Conservation (phyloP, 768 basidiomycete species). For the Boletus subparvulus region DNA sequence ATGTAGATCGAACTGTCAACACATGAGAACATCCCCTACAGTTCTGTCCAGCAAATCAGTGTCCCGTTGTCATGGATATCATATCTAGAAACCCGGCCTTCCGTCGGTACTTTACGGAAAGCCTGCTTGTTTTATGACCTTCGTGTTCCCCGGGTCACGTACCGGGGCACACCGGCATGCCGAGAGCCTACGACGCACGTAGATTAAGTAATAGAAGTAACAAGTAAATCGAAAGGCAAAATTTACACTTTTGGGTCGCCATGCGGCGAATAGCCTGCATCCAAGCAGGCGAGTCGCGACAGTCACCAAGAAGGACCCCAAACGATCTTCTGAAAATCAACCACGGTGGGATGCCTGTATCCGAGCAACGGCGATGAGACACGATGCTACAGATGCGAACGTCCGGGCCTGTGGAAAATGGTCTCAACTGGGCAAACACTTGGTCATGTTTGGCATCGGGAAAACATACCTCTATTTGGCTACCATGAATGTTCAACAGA, state of each 20-base stretch:
- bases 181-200: not conserved
- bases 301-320: not conserved
- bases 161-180: not conserved
- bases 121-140: not conserved
- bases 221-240: not conserved
- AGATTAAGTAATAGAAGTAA: not conserved
- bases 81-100: not conserved
- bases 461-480: too few relatives aligned
- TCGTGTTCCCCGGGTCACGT: not conserved
- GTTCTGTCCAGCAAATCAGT: not conserved
- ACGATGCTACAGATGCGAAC: too few relatives aligned
- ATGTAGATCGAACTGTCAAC: not conserved
- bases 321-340: too few relatives aligned
- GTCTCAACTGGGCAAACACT: too few relatives aligned
- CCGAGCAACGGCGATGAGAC: too few relatives aligned
- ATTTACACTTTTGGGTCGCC: not conserved
- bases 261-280: too few relatives aligned
- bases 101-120: not conserved
- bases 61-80: constrained; percentile 10
- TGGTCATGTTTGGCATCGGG: too few relatives aligned
- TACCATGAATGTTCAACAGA: too few relatives aligned
- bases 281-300: too few relatives aligned
- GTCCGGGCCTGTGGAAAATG: too few relatives aligned
- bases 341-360: too few relatives aligned
- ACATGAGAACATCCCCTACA: not conserved